These are phyloP conservation scores for Cucumis melo DNA, from an alignment of 306 rosid genomes.

Conservation along the genomic window DNA sequence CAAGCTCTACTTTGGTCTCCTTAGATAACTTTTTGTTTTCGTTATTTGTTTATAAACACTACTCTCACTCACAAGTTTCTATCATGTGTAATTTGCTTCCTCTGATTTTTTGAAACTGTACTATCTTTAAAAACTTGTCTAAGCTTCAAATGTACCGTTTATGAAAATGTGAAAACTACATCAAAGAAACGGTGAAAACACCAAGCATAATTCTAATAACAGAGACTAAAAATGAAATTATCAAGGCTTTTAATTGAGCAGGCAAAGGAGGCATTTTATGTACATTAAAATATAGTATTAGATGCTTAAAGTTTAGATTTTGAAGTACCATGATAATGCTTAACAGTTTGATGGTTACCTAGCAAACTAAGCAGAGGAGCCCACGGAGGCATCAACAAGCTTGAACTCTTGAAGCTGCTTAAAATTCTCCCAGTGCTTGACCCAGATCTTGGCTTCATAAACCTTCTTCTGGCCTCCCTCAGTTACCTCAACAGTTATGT, in stretches of 20 bases:
- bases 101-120: no score
- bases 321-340: background rate
- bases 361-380: background rate
- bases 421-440: constrained; percentile 72
- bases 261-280: background rate
- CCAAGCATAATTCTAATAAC: background rate
- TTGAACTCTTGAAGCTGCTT: constrained; percentile 70
- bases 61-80: no score
- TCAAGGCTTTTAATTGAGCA: background rate
- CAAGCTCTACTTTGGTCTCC: background rate
- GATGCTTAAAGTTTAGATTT: background rate
- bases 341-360: background rate
- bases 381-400: constrained; percentile 21
- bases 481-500: constrained; percentile 52
- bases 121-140: no score
- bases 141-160: background rate
- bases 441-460: constrained; percentile 85
- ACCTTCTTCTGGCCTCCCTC: constrained; percentile 67
- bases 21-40: no score
- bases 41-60: no score
- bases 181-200: background rate
- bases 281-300: background rate
- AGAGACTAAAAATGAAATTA: background rate
- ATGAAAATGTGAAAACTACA: background rate
- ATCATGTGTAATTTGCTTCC: no score